phyloP scores from a whole-genome alignment of 805 yeast genomes.

The Hanseniaspora meyeri region DNA sequence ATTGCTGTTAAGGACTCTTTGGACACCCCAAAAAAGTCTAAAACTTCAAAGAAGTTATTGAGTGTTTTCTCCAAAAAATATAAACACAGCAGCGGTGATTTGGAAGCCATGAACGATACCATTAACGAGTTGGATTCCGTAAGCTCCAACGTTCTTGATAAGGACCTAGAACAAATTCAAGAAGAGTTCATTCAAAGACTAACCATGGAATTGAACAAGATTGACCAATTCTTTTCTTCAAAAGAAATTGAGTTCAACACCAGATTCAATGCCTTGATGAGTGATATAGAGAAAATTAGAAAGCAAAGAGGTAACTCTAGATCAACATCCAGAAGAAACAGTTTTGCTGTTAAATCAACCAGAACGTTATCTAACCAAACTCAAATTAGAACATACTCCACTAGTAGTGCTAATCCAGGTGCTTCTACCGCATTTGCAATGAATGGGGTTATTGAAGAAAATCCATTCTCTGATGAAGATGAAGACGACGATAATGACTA shows the following conservation, averaged over 20 bases:
- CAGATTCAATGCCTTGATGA: constrained; percentile 35
- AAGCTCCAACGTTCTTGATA: background rate
- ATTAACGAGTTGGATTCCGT: background rate
- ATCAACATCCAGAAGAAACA: background rate
- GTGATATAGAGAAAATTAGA: constrained; percentile 35
- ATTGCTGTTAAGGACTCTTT: background rate
- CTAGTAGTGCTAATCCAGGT: constrained; percentile 12
- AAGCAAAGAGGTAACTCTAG: constrained; percentile 7
- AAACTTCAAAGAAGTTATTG: background rate
- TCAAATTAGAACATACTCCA: constrained; percentile 1
- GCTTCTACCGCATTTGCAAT: constrained; percentile 18
- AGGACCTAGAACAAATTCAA: constrained; percentile 23
- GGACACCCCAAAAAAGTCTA: background rate
- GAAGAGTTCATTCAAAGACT: constrained; percentile 38
- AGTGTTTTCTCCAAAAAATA: background rate
- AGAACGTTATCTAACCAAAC: constrained; percentile 10
- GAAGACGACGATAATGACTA: constrained; percentile 13
- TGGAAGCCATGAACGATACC: background rate
- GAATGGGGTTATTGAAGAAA: constrained; percentile 11
- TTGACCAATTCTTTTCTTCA: constrained; percentile 39
- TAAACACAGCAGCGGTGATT: background rate
- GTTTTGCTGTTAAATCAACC: background rate
- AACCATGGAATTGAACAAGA: constrained; percentile 37
- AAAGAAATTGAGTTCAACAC: constrained; percentile 37
- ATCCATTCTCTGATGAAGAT: constrained; percentile 14